These are phyloP conservation scores for Colletotrichum sp. DNA, from an alignment of 2,329 filamentous ascomycete species.

Conservation along the genomic window DNA sequence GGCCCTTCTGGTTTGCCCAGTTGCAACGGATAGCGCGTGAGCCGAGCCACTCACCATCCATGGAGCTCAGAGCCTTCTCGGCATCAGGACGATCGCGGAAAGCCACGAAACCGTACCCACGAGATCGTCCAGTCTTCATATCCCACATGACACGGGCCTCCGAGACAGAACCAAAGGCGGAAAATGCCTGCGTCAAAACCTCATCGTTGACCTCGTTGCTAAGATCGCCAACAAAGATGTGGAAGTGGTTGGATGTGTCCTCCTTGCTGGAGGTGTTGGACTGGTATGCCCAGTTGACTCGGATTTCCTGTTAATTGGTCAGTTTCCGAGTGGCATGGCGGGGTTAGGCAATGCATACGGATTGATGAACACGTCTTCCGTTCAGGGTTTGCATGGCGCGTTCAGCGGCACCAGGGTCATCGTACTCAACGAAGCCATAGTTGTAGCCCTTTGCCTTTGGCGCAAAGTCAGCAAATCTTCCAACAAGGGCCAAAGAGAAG, in stretches of 20 bases:
- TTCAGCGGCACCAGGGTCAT: constrained; percentile 95
- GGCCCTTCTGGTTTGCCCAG: constrained; percentile 99
- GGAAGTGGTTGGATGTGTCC: constrained; percentile 97
- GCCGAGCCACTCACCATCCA: constrained; percentile 99
- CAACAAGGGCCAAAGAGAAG: neutral
- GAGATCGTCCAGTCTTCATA: constrained; percentile 98
- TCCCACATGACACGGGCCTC: constrained; percentile 99
- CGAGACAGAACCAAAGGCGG: constrained; percentile 92
- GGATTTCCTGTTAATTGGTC: constrained; percentile 76
- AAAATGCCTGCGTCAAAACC: constrained; percentile 90
- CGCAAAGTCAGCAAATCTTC: constrained; percentile 22
- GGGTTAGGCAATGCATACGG: constrained; percentile 62
- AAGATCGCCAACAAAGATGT: constrained; percentile 97
- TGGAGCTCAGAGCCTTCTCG: constrained; percentile 93
- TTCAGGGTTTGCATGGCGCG: constrained; percentile 97
- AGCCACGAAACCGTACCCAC: constrained; percentile 96
- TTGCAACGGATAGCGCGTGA: constrained; percentile 98
- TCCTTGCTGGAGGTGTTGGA: constrained; percentile 94
- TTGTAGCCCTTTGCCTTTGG: constrained; percentile 92
- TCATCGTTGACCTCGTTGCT: constrained; percentile 99
- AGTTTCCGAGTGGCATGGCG: constrained; percentile 24
- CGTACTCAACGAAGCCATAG: constrained; percentile 98
- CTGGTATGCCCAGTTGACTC: constrained; percentile 99
- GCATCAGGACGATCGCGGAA: constrained; percentile 94
- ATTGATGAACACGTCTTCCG: constrained; percentile 92